Evolutionary conservation across 2,329 filamentous ascomycete species (phyloP), one percentile per base, ranked within the genome.

Genomic region (Aureobasidium vineae): DNA sequence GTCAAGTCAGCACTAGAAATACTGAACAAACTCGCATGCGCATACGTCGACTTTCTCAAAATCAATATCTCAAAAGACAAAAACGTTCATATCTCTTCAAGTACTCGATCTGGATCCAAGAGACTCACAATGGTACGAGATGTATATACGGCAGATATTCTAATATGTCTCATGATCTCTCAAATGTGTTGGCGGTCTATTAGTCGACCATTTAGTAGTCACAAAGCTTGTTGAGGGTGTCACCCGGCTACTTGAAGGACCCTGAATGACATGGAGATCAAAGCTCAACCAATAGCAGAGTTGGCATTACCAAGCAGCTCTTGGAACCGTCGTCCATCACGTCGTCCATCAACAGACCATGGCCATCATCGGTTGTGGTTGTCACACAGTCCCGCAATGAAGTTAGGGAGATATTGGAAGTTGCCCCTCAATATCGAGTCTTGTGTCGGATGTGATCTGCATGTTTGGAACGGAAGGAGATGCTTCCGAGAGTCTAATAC

Each of bases 11-110:
- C 8, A 3, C 7, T 23, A 21, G 41, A 45, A 45, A 23, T 10
- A 45, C 19, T 7, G 8, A 2, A 21, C 7, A 3, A n/a, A 2
- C 1, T 45, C 6, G 10, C 1, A 0, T 1, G 1, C 1, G n/a
- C 6, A 2, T 7, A 4, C n/a, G 3, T 4, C 2, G n/a, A 8
- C 6, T 3, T 45, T 45, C 19, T 21, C 8, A n/a, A 3, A 23
- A 11, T 16, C 19, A 2, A 19, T n/a, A 41, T 41, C 40, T 36
- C 10, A 3, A 36, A 11, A 36, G 33, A 13, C 33, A 36, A 36
- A 36, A 36, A 36, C 3, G 33, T 13, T 3, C 11, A 36, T 36
- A 36, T 11, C 10, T 36, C 33, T 13, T 3, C 33, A 13, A 3
- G 33, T 36, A 36, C 33, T 36, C 10, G 10, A 2, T 11, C 13